Percentiles rank a stretch among this genome's conserved stretches.
Conservation (phyloP, 2,329 filamentous ascomycete species). For the Fusarium sp. region DNA sequence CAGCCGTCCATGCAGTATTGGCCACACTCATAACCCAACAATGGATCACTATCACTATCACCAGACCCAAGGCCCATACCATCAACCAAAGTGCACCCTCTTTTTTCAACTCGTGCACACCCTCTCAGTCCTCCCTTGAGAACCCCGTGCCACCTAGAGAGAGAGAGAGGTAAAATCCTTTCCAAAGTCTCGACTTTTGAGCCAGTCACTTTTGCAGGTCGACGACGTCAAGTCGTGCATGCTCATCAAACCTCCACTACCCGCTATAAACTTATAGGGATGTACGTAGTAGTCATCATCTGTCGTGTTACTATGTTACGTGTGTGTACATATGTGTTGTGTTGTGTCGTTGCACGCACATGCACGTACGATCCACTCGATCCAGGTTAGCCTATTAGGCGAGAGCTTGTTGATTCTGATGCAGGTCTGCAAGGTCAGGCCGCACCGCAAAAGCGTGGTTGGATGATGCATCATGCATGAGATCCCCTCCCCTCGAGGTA, state of each 20-base stretch:
- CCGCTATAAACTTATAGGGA: neutral
- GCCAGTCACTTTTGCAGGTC: neutral
- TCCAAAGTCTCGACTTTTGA: constrained; percentile 8
- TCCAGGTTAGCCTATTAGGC: constrained; percentile 33
- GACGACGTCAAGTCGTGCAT: neutral
- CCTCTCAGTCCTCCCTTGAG: constrained; percentile 21
- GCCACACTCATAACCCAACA: constrained; percentile 4
- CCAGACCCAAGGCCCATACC: constrained; percentile 35
- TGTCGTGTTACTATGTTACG: neutral
- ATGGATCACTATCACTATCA: constrained; percentile 36
- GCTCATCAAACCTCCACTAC: constrained; percentile 1
- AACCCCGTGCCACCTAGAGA: constrained; percentile 9
- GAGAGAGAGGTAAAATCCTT: neutral
- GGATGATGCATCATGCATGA: constrained; percentile 17
- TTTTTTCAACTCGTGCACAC: constrained; percentile 22
- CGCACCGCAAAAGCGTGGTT: constrained; percentile 37
- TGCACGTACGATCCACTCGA: constrained; percentile 40
- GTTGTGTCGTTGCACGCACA: constrained; percentile 27
- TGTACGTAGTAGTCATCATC: constrained; percentile 8
- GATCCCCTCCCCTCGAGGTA: constrained; percentile 34
- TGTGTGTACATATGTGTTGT: neutral
- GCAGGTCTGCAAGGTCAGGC: constrained; percentile 43
- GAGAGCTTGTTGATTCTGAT: constrained; percentile 32
- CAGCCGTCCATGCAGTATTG: constrained; percentile 11
- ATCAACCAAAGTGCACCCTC: constrained; percentile 18